A percentile compares a stretch with the other conserved stretches of the same genome.
Conservation (phyloP, 306 rosid species). For the Pachyrhizus erosus region DNA sequence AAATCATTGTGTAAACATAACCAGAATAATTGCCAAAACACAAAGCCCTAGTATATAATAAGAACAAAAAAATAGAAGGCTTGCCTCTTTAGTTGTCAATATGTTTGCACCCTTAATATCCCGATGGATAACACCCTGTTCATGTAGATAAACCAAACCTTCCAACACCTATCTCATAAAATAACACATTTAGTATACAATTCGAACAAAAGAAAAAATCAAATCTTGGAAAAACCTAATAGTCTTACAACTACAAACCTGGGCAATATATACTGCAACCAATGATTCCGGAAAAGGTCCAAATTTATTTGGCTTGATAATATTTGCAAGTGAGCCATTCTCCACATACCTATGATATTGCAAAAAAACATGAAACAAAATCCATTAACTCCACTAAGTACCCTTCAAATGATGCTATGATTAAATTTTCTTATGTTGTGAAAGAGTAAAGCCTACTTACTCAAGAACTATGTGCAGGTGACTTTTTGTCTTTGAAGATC, state of each 20-base stretch:
- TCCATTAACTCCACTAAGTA: constrained; percentile 28
- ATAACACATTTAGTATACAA: constrained; percentile 35
- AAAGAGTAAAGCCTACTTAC: constrained; percentile 61
- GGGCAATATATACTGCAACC: constrained; percentile 96
- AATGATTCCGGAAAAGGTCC: constrained; percentile 99
- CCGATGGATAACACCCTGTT: constrained; percentile 98
- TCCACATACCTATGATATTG: constrained; percentile 80
- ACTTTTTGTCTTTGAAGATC: constrained; percentile 94
- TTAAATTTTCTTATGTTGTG: constrained; percentile 13
- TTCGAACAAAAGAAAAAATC: neutral
- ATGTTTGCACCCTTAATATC: constrained; percentile 99
- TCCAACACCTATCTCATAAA: constrained; percentile 83
- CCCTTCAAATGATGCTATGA: constrained; percentile 6
- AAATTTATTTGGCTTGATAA: constrained; percentile 98
- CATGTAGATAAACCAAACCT: constrained; percentile 98
- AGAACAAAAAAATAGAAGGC: constrained; percentile 27
- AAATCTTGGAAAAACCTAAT: constrained; percentile 33
- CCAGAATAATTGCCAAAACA: constrained; percentile 30
- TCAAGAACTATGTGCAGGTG: constrained; percentile 96
- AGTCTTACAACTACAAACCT: constrained; percentile 62
- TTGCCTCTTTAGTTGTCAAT: constrained; percentile 96
- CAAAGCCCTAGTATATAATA: constrained; percentile 28
- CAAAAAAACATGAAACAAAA: constrained; percentile 32
- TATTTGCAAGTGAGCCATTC: constrained; percentile 98
- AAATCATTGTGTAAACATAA: constrained; percentile 1